These are phyloP conservation scores for Melanogaster broomeanus DNA, from an alignment of 768 basidiomycete genomes.

Conservation along the genomic window DNA sequence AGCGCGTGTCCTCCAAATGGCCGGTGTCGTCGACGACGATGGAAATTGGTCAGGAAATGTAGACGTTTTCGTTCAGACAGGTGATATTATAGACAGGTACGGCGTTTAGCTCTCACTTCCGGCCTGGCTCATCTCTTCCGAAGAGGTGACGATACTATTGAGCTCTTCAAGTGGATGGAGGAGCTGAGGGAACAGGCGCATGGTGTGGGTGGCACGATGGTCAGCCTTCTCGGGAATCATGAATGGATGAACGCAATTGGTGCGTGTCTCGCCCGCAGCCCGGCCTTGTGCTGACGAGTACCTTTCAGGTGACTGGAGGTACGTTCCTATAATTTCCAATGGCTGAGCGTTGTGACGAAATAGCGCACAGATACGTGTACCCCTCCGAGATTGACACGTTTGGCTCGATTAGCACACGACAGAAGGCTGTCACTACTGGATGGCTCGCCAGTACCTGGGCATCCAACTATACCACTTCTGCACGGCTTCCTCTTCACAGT, in stretches of 20 bases:
- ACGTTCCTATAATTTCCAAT: conserved; percentile 14
- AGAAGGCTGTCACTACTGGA: conserved; percentile 73
- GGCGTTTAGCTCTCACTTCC: conserved; percentile 15
- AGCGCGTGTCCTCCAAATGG: conserved; percentile 75
- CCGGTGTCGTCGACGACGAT: conserved; percentile 68
- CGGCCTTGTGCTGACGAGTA: conserved; percentile 7
- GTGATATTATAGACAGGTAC: conserved; percentile 92
- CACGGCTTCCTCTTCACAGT: conserved; percentile 79
- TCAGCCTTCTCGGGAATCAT: conserved; percentile 90
- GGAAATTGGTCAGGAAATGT: conserved; percentile 82
- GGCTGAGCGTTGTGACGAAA: conserved; percentile 5
- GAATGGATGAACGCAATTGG: conserved; percentile 94
- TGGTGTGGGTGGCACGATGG: conserved; percentile 65
- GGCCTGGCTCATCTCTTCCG: conserved; percentile 10
- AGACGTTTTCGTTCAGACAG: conserved; percentile 91
- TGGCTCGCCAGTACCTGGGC: conserved; percentile 84
- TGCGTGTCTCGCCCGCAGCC: conserved; percentile 26
- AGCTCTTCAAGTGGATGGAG: conserved; percentile 85
- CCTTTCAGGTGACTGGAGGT: conserved; percentile 82
- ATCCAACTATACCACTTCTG: conserved; percentile 78
- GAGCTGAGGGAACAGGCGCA: conserved; percentile 73
- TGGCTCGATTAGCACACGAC: conserved; percentile 68
- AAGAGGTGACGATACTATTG: conserved; percentile 90
- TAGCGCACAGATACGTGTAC: conserved; percentile 71
- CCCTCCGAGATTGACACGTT: conserved; percentile 82